These are phyloP conservation scores for Globisporangium megalacanthum DNA, from an alignment of 352 stramenopile species.

Conservation along the genomic window DNA sequence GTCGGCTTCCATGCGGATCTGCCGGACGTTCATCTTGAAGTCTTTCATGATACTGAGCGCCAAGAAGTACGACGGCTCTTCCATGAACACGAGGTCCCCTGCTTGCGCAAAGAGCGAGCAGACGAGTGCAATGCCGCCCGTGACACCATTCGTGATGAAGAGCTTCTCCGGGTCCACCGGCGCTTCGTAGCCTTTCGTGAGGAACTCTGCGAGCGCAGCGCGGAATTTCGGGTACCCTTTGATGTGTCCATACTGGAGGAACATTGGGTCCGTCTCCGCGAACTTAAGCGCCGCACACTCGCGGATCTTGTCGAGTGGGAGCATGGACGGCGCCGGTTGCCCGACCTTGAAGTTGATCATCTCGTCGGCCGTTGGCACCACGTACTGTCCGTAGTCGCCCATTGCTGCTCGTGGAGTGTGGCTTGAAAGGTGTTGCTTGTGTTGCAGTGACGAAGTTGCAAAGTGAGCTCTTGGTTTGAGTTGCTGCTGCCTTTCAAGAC, in stretches of 20 bases:
- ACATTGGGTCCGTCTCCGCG: slow-evolving; percentile 78
- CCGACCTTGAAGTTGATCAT: slow-evolving; percentile 92
- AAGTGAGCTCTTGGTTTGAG: slow-evolving; percentile 3
- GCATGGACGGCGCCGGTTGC: slow-evolving; percentile 72
- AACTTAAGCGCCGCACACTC: slow-evolving; percentile 78
- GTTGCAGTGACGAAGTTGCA: background rate
- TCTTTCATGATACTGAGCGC: slow-evolving; percentile 92
- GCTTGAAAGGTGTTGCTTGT: background rate
- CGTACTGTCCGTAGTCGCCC: slow-evolving; percentile 84
- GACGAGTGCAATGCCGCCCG: slow-evolving; percentile 88
- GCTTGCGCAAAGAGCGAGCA: slow-evolving; percentile 83
- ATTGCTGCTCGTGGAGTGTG: slow-evolving; percentile 23
- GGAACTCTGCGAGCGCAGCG: slow-evolving; percentile 63
- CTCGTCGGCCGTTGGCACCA: slow-evolving; percentile 67
- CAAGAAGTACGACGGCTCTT: slow-evolving; percentile 94
- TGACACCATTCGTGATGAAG: slow-evolving; percentile 93
- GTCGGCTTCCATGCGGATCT: slow-evolving; percentile 89
- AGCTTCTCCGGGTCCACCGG: slow-evolving; percentile 78
- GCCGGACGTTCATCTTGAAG: slow-evolving; percentile 88
- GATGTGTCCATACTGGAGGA: slow-evolving; percentile 87
- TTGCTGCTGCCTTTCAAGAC: slow-evolving; percentile 5
- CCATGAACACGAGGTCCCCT: slow-evolving; percentile 91
- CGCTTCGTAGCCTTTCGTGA: slow-evolving; percentile 72
- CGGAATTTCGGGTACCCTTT: slow-evolving; percentile 87
- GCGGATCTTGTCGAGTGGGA: slow-evolving; percentile 86